Evolutionary conservation across 176 grass and related monocot species (phyloP), one percentile per base, ranked within the genome.

Genomic region (Miscanthus lutarioriparius): DNA sequence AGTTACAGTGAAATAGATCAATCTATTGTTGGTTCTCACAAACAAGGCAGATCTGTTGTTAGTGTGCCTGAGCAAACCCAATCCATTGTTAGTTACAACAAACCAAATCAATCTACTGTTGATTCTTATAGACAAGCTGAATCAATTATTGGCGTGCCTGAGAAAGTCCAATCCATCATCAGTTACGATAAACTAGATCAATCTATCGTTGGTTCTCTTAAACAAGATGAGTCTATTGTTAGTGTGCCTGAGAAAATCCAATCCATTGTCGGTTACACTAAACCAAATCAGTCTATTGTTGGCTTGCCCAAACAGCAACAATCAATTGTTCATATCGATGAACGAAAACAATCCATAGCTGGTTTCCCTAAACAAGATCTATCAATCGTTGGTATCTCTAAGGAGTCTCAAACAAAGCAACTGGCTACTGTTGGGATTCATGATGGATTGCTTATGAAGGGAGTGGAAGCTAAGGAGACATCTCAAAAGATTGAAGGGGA

Each of bases 381-480:
- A 70, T 76, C 88, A 43, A 54, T 71, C 53, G 72, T 77, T 77
- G 51, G 51, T 64, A 77, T n/a, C 54, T 71, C 78, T 4, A 75
- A 4, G 53, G 78, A 81, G 38, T 41, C 19, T 70, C 87, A 89
- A 72, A 82, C 35, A 45, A 86, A 81, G 19, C 65, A 86, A 66
- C 7, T 67, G 26, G 44, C 43, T 54, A 81, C 77, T 77, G 26
- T 82, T 86, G 25, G 16, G 37, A 85, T 35, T 73, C 54, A 77
- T 26, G 88, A 76, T 37, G 13, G 23, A 10, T 38, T 36, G 10
- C 64, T 71, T 64, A 44, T n/a, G 49, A 81, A 64, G 16, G 87
- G 16, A 75, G 54, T 82, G 64, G 72, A 44, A 30, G 76, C 27
- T 53, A 62, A 58, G 20, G 54, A 59, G 49, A 63, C 17, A 39